Percentiles rank a stretch among this genome's conserved stretches.
phyloP scores from a whole-genome alignment of 2,329 filamentous ascomycete species.

The Fusarium heterosporum region DNA sequence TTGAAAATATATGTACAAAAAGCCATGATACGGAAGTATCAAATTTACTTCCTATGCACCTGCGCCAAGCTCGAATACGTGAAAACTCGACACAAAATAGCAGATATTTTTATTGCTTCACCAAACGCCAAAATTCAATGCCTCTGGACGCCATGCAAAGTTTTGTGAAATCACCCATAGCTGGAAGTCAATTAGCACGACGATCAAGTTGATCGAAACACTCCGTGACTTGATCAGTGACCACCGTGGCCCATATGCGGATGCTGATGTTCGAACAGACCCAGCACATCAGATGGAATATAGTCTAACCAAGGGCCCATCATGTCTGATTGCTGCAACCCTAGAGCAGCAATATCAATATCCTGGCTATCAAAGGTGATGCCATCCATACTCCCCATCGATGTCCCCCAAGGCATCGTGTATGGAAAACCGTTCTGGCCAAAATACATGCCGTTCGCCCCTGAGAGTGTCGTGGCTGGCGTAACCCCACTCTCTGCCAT shows the following conservation, averaged over 20 bases:
- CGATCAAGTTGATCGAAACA: slow-evolving; percentile 1
- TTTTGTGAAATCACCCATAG: slow-evolving; percentile 1
- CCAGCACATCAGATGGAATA: slow-evolving; percentile 73
- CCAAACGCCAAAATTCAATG: slow-evolving; percentile 25
- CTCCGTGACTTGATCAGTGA: slow-evolving; percentile 17
- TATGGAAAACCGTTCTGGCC: slow-evolving; percentile 45
- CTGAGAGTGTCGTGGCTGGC: slow-evolving; percentile 27
- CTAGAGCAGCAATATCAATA: slow-evolving; percentile 77
- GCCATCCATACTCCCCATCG: slow-evolving; percentile 55
- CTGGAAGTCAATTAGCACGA: slow-evolving; percentile 1
- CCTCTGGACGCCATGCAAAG: slow-evolving; percentile 23
- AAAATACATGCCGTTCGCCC: slow-evolving; percentile 46
- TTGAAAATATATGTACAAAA: background rate
- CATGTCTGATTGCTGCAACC: slow-evolving; percentile 69
- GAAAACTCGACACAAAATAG: slow-evolving; percentile 25
- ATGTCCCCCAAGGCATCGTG: slow-evolving; percentile 48
- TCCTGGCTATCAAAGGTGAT: slow-evolving; percentile 83
- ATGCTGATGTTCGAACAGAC: slow-evolving; percentile 61
- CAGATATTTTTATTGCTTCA: slow-evolving; percentile 23
- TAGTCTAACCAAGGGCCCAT: slow-evolving; percentile 80
- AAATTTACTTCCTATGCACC: slow-evolving; percentile 9
- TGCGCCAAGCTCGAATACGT: slow-evolving; percentile 27
- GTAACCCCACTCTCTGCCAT: slow-evolving; percentile 51
- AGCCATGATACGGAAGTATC: slow-evolving; percentile 5
- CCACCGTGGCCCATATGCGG: slow-evolving; percentile 42